These are phyloP conservation scores for Chrysosporium queenslandicum DNA, from an alignment of 2,329 filamentous ascomycete species.

Conservation along the genomic window DNA sequence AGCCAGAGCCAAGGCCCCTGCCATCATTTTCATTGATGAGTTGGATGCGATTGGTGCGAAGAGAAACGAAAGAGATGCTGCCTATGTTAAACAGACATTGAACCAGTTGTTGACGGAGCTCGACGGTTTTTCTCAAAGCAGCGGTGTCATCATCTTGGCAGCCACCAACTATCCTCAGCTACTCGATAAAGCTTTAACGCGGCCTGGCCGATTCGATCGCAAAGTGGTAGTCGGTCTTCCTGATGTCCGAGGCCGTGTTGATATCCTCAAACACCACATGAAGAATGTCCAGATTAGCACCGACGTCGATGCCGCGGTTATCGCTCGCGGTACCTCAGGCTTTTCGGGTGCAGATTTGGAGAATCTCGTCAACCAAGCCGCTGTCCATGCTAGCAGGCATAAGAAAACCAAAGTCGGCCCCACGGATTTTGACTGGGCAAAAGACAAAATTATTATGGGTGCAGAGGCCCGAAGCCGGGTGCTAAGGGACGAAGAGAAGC, in stretches of 20 bases:
- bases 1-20: slow-evolving; percentile 74
- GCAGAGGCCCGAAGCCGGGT: slow-evolving; percentile 83
- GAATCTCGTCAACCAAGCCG: slow-evolving; percentile 93
- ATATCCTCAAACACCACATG: slow-evolving; percentile 87
- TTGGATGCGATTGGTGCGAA: slow-evolving; percentile 90
- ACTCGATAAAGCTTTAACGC: slow-evolving; percentile 86
- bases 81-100: slow-evolving; percentile 92
- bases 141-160: slow-evolving; percentile 87
- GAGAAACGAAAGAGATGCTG: slow-evolving; percentile 82
- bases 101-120: slow-evolving; percentile 96
- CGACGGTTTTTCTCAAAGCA: slow-evolving; percentile 92
- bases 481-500: slow-evolving; percentile 85
- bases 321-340: slow-evolving; percentile 80
- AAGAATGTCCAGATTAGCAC: slow-evolving; percentile 73
- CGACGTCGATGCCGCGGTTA: slow-evolving; percentile 71
- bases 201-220: slow-evolving; percentile 90
- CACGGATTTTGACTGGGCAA: slow-evolving; percentile 88
- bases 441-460: slow-evolving; percentile 96
- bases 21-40: slow-evolving; percentile 94
- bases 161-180: slow-evolving; percentile 94
- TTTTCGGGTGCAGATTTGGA: slow-evolving; percentile 93
- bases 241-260: slow-evolving; percentile 84
- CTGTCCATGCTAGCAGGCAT: slow-evolving; percentile 82
- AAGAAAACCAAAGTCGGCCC: slow-evolving; percentile 66
- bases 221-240: slow-evolving; percentile 82